phyloP scores from a whole-genome alignment of 1,284 basidiomycete genomes.

The Neolentinus lepideus region DNA sequence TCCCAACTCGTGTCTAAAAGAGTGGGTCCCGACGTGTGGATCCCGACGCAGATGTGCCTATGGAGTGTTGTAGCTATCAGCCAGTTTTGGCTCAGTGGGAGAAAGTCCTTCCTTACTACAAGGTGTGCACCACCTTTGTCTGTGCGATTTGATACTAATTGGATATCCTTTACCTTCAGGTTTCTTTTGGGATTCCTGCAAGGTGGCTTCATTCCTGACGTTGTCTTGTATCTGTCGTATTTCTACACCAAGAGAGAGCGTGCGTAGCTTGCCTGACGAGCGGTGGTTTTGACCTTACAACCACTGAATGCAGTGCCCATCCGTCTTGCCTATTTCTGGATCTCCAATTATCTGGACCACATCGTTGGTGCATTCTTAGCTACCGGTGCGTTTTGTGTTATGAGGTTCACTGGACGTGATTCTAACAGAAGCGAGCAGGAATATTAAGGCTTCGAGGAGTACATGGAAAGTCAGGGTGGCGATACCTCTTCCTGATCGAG shows the following conservation, averaged over 20 bases:
- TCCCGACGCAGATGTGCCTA: slow-evolving; percentile 51
- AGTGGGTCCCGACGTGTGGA: slow-evolving; percentile 66
- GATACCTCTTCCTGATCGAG: slow-evolving; percentile 47
- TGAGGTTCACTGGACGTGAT: slow-evolving; percentile 25
- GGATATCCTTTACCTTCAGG: too few relatives aligned
- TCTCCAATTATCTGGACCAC: slow-evolving; percentile 44
- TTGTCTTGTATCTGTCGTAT: slow-evolving; percentile 64
- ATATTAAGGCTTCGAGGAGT: slow-evolving; percentile 24
- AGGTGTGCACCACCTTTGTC: slow-evolving; percentile 40
- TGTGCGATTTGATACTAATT: too few relatives aligned
- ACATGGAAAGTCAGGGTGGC: slow-evolving; percentile 8
- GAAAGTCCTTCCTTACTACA: slow-evolving; percentile 47
- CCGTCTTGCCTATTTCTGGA: slow-evolving; percentile 64
- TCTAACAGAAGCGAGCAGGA: background rate
- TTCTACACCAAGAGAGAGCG: slow-evolving; percentile 61
- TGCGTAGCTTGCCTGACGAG: background rate
- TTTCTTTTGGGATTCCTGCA: slow-evolving; percentile 36
- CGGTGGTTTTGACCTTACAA: background rate
- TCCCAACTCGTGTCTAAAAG: slow-evolving; percentile 68
- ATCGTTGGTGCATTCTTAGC: slow-evolving; percentile 59
- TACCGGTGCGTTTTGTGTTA: slow-evolving; percentile 54
- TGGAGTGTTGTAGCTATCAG: slow-evolving; percentile 4
- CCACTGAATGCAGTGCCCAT: slow-evolving; percentile 34
- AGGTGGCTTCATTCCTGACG: slow-evolving; percentile 47
- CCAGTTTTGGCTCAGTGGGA: slow-evolving; percentile 36